Evolutionary conservation across 148 eudicot genomes (phyloP), one percentile per base, ranked within the genome.

Genomic region (Rhododendron williamsianum): DNA sequence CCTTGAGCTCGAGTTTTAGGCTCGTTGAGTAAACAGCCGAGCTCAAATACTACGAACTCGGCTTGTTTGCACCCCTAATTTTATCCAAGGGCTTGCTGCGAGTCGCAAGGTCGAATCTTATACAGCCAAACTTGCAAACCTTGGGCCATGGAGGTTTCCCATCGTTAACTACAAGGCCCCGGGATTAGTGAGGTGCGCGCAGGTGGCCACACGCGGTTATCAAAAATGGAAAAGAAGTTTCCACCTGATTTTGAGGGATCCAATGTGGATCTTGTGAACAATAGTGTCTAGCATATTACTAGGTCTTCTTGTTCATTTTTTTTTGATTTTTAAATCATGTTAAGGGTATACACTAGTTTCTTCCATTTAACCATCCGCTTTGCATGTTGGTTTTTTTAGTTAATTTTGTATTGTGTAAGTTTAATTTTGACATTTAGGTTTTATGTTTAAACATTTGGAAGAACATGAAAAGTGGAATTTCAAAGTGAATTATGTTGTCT

Each of bases 181-280:
- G 2, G 7, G 8, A 51, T 19, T 19, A 19, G n/a, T 2, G 18
- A 56, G 9, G 65, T 56, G 8, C n/a, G 4, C 7, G n/a, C 2
- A 19, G n/a, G 8, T 1, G 5, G n/a, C 65, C n/a, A 0, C 21
- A 19, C n/a, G 2, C 9, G 5, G 18, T 56, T 19, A 18, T 16
- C 23, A 56, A 19, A 19, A 19, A 56, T 1, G 4, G 71, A 23
- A 21, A 63, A 23, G 16, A 23, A 63, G 76, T 25, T 60, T 18
- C 33, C 63, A 48, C 23, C 54, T 82, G 43, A 82, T 63, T n/a
- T 67, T 15, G 56, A 21, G 85, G 52, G 78, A 83, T 49, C 56
- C 41, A 16, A 19, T n/a, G 33, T 71, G 27, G 49, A 7, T 71
- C 9, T 33, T 71, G 63, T 46, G 19, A 69, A 27, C n/a, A 48